Evolutionary conservation across 1,284 basidiomycete species (phyloP).

Genomic region (Trichosporon asahii): DNA sequence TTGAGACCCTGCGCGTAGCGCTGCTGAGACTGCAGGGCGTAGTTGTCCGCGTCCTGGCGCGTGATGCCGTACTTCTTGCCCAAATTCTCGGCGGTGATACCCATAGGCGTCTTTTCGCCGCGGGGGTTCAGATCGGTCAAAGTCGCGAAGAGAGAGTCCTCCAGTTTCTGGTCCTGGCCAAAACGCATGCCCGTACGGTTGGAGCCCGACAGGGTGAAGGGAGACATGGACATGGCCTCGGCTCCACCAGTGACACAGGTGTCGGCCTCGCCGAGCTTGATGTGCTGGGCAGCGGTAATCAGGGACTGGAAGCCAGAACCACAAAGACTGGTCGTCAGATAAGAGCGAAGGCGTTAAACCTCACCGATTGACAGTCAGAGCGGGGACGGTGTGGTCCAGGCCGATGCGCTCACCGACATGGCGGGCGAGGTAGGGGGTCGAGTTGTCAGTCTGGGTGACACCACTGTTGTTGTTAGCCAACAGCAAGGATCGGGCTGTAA

Average conservation of each 20-base stretch:
- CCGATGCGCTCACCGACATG: conserved; percentile 58
- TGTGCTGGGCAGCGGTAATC: conserved; percentile 57
- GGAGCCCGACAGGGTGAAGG: conserved; percentile 54
- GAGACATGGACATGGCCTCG: conserved; percentile 57
- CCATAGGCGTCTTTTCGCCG: conserved; percentile 54
- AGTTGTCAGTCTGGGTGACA: conserved; percentile 54
- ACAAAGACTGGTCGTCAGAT: conserved; percentile 52
- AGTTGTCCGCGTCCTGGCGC: conserved; percentile 57
- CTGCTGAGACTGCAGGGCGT: conserved; percentile 57
- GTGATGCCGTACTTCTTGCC: conserved; percentile 58
- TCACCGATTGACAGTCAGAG: conserved; percentile 57
- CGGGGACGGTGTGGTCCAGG: conserved; percentile 55
- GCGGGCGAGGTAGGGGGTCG: conserved; percentile 57
- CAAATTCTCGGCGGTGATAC: conserved; percentile 58
- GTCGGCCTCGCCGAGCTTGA: conserved; percentile 55
- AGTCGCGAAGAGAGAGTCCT: conserved; percentile 57
- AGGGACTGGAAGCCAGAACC: conserved; percentile 58
- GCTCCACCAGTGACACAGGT: conserved; percentile 58
- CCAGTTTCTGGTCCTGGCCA: conserved; percentile 58
- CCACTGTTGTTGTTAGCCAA: conserved; percentile 37
- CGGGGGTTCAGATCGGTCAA: conserved; percentile 57
- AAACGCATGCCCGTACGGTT: conserved; percentile 46
- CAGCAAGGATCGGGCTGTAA: too few species aligned
- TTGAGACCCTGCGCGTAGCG: conserved; percentile 57
- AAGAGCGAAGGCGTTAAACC: conserved; percentile 12